Evolutionary conservation across 2,329 filamentous ascomycete species (phyloP).

Genomic region (Phyllosticta capitalensis): DNA sequence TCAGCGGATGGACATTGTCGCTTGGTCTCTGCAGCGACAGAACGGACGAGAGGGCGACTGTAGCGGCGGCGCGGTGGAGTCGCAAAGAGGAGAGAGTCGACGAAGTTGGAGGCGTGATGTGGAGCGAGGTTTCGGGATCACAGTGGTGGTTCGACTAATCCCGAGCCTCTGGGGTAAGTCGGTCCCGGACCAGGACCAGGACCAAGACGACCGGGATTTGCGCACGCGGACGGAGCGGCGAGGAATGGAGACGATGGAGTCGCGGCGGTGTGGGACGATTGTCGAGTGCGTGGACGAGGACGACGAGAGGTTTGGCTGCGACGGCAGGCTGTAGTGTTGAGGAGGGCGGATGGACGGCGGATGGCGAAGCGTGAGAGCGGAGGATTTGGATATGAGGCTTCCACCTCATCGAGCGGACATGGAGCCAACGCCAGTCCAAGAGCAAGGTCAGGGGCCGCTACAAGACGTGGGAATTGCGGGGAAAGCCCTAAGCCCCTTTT

Average conservation of each 20-base stretch:
- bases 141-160: constrained; percentile 9
- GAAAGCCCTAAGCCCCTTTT: neutral
- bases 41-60: constrained; percentile 18
- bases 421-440: neutral
- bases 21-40: constrained; percentile 20
- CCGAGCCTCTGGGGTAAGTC: neutral
- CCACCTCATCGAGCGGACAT: neutral
- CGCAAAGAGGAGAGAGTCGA: neutral
- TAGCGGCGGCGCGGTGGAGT: constrained; percentile 11
- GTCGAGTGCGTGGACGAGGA: neutral
- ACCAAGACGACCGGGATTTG: neutral
- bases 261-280: neutral
- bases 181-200: neutral
- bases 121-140: constrained; percentile 7
- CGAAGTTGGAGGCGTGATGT: constrained; percentile 6
- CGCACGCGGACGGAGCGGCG: neutral
- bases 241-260: neutral
- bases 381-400: constrained; percentile 5
- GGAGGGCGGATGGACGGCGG: neutral
- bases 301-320: neutral
- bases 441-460: neutral
- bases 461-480: neutral
- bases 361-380: neutral
- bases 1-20: constrained; percentile 25
- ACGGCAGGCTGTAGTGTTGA: constrained; percentile 1